Evolutionary conservation across 371 early-diverging fungal genomes (phyloP), one percentile per base, ranked within the genome.

Genomic region (Actinomortierella wolfii): DNA sequence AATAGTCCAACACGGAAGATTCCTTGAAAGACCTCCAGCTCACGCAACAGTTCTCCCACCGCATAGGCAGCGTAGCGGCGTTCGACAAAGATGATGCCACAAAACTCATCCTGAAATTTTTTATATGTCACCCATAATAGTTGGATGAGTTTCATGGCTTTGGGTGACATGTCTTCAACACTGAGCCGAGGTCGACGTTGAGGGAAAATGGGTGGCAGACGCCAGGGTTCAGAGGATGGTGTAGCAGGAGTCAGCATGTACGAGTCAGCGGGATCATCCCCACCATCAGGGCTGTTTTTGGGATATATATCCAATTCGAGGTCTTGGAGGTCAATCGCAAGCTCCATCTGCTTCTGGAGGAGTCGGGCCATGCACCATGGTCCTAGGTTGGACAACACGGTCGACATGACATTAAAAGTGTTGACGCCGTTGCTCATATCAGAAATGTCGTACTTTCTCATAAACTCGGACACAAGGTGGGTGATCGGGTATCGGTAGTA

Each of bases 81-180:
- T 56, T 88, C 81, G 3, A 90, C 90, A 73, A 97, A 97, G 21
- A 94, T 80, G 45, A 97, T 95, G 15, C 92, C 93, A 55, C 95
- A 90, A 66, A 95, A 90, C 2, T 83, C 77, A 0, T 73, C 58
- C 0, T 70, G 51, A 1, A 57, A 61, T 29, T 17, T 45, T 21
- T 1, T 62, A 39, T 61, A 79, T 74, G 48, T 81, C 50, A 26
- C 76, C 25, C 53, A 92, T 64, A 20, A 85, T 55, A 71, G 26
- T n/a, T 79, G 66, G 25, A 94, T 57, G 14, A 94, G 76, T 25
- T 76, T 69, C 13, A 73, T 67, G 2, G 90, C 83, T 57, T 90
- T 90, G 15, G 87, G 85, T 0, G 89, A 76, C 45, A 92, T 56
- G 34, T 81, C 58, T 0, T 43, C 29, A 18, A 57, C 39, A 52